Evolutionary conservation across 75 land plant genomes (phyloP), one percentile per base, ranked within the genome.

Genomic region (Chamaecyparis obtusa): DNA sequence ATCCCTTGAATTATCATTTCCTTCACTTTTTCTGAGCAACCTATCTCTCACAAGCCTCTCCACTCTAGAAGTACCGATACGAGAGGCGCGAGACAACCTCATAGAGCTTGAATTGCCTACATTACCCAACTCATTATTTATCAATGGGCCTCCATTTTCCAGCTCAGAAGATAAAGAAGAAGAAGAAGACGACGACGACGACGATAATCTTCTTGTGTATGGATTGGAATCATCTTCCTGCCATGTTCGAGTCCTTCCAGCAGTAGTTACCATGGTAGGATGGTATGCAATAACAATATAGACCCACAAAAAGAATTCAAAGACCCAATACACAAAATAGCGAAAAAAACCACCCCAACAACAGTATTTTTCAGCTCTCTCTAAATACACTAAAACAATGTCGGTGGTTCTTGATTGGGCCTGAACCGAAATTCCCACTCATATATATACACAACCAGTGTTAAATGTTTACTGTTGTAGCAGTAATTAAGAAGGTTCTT

Each of bases 31-130:
- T 72, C 92, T 82, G 67, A 93, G 87, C 89, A 91, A 90, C 85
- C 91, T 89, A 35, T 90, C 93, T 64, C 90, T 88, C 84, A 95
- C 72, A 69, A 93, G 89, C 89, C 93, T 88, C 30, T 84, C 95
- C 21, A 93, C 84, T 51, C 96, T 87, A 64, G 85, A 83, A 11
- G 89, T 11, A 36, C 91, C 89, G 14, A 84, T 43, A 4, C 27
- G 79, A 10, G 89, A 56, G 88, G 32, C 87, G 14, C 85, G 76
- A 56, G 85, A 87, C 75, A 86, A 94, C 90, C 91, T 88, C 10
- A 11, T 13, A 74, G 14, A 32, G 37, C 36, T 74, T 32, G 76
- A 74, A 30, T 74, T 74, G 0, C 37, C 76, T 32, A 15, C 76
- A 74, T 74, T 33, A 74, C 30, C 69, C 69, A 27, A 2, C n/a